Evolutionary conservation across 2,329 filamentous ascomycete genomes (phyloP), one percentile per base, ranked within the genome.

Genomic region (Penicillium sp.): DNA sequence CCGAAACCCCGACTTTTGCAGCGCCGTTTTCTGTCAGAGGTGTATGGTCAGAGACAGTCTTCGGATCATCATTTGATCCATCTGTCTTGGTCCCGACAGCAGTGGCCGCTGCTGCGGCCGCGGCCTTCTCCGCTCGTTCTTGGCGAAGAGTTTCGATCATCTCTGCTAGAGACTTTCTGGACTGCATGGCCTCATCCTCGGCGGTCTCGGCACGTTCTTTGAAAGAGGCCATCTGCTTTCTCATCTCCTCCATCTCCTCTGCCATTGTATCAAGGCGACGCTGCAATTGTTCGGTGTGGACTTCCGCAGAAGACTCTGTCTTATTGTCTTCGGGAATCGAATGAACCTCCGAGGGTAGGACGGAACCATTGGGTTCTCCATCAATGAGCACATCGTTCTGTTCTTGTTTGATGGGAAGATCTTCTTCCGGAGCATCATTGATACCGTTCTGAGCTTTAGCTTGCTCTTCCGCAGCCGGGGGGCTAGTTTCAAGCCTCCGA

Each of bases 101-200:
- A 72, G 76, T 26, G 72, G 74, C 59, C 74, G 76, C 56, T 68
- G 75, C 24, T 77, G 76, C 26, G 72, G 74, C 59, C 74, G 76
- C 56, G 68, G 75, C 24, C 77, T 80, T 59, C 83, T 83, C 61
- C 86, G 84, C 61, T 29, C 71, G 72, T 55, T 91, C 86, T 62
- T 79, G 80, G 46, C 91, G 84, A 49, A 97, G 88, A 59, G 88
- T 87, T 62, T 90, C 80, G 10, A 97, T 86, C 90, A 97, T 94
- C 67, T 96, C 90, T 1, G 89, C 87, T 37, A 99, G 75, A 1
- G 87, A 88, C 69, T 88, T 87, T 48, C 88, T 85, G 47, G 86
- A 84, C 34, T 84, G 79, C 48, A 87, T 84, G 39, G 87, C 84
- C 63, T 96, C 91, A 7, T 82, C 77, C 68, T 97, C 93, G 3